Evolutionary conservation across 768 basidiomycete species (phyloP), one percentile per base, ranked within the genome.

Genomic region (Suillus cothurnatus): DNA sequence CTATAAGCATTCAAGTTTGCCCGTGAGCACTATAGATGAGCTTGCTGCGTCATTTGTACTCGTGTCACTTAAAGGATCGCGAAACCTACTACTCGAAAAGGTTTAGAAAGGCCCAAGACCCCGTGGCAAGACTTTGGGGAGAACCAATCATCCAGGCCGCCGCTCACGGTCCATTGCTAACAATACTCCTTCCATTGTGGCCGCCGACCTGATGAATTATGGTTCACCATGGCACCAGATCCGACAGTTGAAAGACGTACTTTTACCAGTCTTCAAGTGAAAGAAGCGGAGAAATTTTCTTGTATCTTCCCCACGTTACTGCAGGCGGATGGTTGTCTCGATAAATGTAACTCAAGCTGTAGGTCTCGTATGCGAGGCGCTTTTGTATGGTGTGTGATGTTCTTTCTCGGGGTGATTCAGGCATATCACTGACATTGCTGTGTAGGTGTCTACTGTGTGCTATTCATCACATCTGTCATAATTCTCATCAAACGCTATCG

Each of bases 301-400:
- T 58, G 23, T 19, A 39, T 19, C 17, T 39, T 19, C 23, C 36
- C 11, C 26, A 17, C 17, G 14, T 39, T 58, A 38, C 57, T 21
- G 38, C 26, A 21, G 17, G 26, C 4, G 9, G 11, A 59, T 59
- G 58, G 2, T 19, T 39, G 58, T 59, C 26, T 59, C 58, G 21
- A 59, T 58, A 39, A 39, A 39, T 19, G 17, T 28, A 12, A 14
- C 38, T 41, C 58, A 41, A 28, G 58, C 26, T 41, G 58, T 59
- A 21, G 75, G 75, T 36, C 72, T 76, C 47, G 71, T 52, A 38
- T 71, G 67, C 55, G 74, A 76, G 57, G 69, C 71, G 4, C 53
- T 73, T 31, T 52, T 74, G 6, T 76, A 71, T 59, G 74, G 74
- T 76, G 43, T 36, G 69, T 41, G 14, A 34, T 23, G 41, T 31